Evolutionary conservation across 768 basidiomycete genomes (phyloP).

Genomic region (Goffeauzyma gilvescens): DNA sequence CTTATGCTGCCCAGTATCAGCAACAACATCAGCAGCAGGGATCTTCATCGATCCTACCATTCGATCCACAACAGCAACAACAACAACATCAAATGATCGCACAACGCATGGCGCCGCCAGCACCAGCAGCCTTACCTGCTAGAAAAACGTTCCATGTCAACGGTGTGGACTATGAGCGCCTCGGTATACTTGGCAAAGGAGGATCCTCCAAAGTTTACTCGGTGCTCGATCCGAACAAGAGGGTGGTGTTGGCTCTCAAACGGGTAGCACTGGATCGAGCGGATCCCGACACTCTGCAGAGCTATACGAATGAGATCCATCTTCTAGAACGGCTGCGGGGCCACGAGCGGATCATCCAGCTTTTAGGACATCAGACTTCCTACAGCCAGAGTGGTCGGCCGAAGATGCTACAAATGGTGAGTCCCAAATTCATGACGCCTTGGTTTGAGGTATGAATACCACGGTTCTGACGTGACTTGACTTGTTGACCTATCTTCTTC

Average conservation of each 20-base stretch:
- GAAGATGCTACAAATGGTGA: constrained; percentile 43
- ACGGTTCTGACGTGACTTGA: no score
- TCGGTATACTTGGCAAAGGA: constrained; percentile 80
- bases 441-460: no score
- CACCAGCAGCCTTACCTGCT: no score
- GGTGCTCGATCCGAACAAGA: constrained; percentile 52
- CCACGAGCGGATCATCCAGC: constrained; percentile 72
- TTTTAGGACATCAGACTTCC: constrained; percentile 79
- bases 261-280: constrained; percentile 75
- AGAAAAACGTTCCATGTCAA: no score
- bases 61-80: no score
- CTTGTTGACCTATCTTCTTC: no score
- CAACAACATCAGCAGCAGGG: no score
- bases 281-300: constrained; percentile 69
- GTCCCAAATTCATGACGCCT: constrained; percentile 12
- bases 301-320: constrained; percentile 92
- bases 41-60: no score
- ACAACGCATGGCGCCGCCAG: no score
- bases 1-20: no score
- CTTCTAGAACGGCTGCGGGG: constrained; percentile 84
- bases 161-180: constrained; percentile 57
- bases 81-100: no score
- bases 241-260: constrained; percentile 73
- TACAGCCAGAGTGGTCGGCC: constrained; percentile 43
- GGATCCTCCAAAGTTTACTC: constrained; percentile 92